Evolutionary conservation across 768 basidiomycete species (phyloP), one percentile per base, ranked within the genome.

Genomic region (Glaciozyma antarctica): DNA sequence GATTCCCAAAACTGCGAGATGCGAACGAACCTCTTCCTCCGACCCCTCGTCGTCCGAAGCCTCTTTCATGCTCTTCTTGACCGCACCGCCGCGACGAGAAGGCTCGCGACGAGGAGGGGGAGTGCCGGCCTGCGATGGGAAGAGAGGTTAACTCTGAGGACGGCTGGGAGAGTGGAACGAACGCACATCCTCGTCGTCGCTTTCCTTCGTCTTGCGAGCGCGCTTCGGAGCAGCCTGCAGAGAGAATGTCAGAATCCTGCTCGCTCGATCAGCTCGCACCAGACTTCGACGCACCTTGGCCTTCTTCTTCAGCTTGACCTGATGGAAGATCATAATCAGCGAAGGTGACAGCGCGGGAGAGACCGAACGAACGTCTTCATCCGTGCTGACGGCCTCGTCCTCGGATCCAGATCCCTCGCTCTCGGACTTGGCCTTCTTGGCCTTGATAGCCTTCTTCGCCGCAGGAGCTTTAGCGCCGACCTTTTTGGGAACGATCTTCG

Each of bases 301-400:
- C 54, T 57, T 65, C 64, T 65, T 61, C 58, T 60, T 60, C 44
- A 61, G 58, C 63, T 68, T 58, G 34, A 38, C 48, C 58, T 51
- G 22, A 15, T 7, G 47, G 22, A 28, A 21, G 16, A 21, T 8
- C 9, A 16, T 9, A 7, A 16, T 48, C 8, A 48, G 47, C n/a
- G 2, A 13, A 22, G 32, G 38, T 26, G 9, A 2, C 22, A 3
- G 47, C 9, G 7, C 32, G 30, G 26, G 9, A 34, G 12, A 8
- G 21, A 21, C 30, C 26, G n/a, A 17, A 26, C 41, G 43, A 58
- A 41, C 56, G 38, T 64, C 58, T 13, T 59, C 58, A 17, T 32
- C 58, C 22, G 43, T 48, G 38, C 54, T 51, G 19, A 30, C 60
- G 13, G n/a, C 64, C 53, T 65, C 64, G 43, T 60, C 58, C 58